Percentiles rank a stretch among this genome's conserved stretches.
Evolutionary conservation across 371 early-diverging fungal species (phyloP).

Genomic region (Chytridiales sp.): DNA sequence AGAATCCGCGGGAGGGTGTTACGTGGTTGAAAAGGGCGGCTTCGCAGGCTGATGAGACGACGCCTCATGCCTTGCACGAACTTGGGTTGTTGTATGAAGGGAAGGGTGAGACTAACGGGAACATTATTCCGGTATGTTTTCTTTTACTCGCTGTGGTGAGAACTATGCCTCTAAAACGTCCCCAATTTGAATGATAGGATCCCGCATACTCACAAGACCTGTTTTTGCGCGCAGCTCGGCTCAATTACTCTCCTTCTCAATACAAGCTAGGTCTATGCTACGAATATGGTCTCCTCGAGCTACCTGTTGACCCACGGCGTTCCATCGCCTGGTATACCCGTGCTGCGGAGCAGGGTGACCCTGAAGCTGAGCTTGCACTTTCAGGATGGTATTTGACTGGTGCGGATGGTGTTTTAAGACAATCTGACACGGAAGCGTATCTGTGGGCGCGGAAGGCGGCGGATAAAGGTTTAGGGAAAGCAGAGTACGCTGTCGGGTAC

Average conservation of each 20-base stretch:
- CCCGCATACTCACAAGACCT: constrained; percentile 83
- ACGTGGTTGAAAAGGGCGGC: constrained; percentile 92
- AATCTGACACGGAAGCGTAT: constrained; percentile 87
- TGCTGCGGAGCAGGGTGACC: constrained; percentile 86
- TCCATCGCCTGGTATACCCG: constrained; percentile 96
- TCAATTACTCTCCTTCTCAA: constrained; percentile 91
- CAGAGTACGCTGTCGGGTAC: constrained; percentile 93
- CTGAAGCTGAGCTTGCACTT: constrained; percentile 90
- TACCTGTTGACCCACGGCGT: constrained; percentile 82
- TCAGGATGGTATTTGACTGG: constrained; percentile 97
- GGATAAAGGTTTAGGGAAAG: constrained; percentile 76
- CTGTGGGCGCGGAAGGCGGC: constrained; percentile 86
- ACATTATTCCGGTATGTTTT: constrained; percentile 43
- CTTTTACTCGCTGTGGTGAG: neutral
- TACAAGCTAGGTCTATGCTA: constrained; percentile 90
- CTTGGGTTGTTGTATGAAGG: constrained; percentile 85
- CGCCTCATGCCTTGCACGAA: constrained; percentile 92
- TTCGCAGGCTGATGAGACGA: constrained; percentile 79
- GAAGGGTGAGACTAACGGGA: constrained; percentile 30
- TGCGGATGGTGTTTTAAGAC: constrained; percentile 67
- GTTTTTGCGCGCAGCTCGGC: constrained; percentile 86
- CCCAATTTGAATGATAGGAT: constrained; percentile 49
- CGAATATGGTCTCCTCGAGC: constrained; percentile 90
- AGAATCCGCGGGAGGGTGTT: constrained; percentile 82
- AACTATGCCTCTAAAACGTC: neutral